Evolutionary conservation across 768 basidiomycete species (phyloP).

Genomic region (Leccinum ochraceum): DNA sequence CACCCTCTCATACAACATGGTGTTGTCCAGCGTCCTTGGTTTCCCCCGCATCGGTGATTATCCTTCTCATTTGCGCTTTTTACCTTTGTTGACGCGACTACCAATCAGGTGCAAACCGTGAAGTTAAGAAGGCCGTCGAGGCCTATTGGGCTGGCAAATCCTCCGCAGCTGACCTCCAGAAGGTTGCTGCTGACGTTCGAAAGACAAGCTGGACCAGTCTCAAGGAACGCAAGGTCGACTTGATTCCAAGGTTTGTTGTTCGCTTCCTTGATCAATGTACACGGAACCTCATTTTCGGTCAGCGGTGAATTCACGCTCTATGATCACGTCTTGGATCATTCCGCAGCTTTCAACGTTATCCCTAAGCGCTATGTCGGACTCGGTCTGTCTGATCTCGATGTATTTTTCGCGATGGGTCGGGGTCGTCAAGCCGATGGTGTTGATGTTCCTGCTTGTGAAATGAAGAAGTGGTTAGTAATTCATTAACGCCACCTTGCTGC

Average conservation of each 20-base stretch:
- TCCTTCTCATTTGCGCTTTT: not conserved
- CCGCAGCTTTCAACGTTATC: conserved; percentile 93
- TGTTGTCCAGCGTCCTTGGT: conserved; percentile 82
- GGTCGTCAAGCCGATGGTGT: conserved; percentile 93
- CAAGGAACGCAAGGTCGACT: conserved; percentile 84
- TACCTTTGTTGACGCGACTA: conserved; percentile 4
- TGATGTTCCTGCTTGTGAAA: conserved; percentile 96
- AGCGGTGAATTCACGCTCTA: conserved; percentile 99
- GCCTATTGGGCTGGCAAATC: conserved; percentile 97
- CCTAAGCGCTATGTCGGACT: conserved; percentile 91
- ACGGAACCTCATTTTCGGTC: conserved; percentile 21
- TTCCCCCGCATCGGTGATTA: conserved; percentile 79
- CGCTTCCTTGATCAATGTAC: conserved; percentile 7
- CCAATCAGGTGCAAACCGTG: conserved; percentile 79
- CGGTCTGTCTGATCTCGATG: conserved; percentile 85
- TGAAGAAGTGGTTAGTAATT: conserved; percentile 94
- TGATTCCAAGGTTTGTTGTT: conserved; percentile 78
- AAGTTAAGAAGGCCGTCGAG: conserved; percentile 97
- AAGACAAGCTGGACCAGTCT: conserved; percentile 86
- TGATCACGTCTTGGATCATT: conserved; percentile 98
- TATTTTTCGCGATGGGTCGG: conserved; percentile 99
- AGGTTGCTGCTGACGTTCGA: conserved; percentile 83
- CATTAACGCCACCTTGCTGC: not conserved
- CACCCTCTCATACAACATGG: conserved; percentile 48
- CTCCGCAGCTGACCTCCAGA: conserved; percentile 84